Evolutionary conservation across 2,329 filamentous ascomycete genomes (phyloP).

Genomic region (Zopfia rhizophila): DNA sequence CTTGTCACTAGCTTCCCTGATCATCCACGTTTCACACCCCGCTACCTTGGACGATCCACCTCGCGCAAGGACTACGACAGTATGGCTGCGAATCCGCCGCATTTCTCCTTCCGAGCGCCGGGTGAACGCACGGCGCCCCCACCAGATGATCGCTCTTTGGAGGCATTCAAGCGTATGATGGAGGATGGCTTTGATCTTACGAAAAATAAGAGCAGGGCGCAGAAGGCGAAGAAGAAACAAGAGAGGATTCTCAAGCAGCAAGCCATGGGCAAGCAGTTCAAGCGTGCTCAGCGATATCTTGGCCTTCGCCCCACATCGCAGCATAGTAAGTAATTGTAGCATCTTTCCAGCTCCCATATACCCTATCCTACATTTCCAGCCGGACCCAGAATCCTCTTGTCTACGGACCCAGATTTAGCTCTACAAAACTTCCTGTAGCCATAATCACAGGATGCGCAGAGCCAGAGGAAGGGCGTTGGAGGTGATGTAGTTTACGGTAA

Average conservation of each 20-base stretch:
- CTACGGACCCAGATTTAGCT: too few relatives aligned
- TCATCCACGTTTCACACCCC: constrained; percentile 70
- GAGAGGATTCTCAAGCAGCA: constrained; percentile 63
- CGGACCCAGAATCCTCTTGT: too few relatives aligned
- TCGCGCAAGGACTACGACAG: constrained; percentile 57
- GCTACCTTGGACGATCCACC: constrained; percentile 70
- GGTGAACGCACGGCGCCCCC: constrained; percentile 32
- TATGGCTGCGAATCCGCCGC: constrained; percentile 40
- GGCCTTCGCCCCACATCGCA: constrained; percentile 66
- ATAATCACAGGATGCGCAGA: too few relatives aligned
- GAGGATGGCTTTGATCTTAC: constrained; percentile 61
- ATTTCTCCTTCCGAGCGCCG: constrained; percentile 17
- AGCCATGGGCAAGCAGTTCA: constrained; percentile 65
- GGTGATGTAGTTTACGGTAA: too few relatives aligned
- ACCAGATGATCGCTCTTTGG: constrained; percentile 51
- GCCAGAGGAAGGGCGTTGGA: too few relatives aligned
- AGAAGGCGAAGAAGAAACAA: constrained; percentile 62
- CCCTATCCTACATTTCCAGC: too few relatives aligned
- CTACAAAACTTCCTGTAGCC: too few relatives aligned
- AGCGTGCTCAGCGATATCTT: constrained; percentile 75
- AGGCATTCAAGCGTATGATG: constrained; percentile 66
- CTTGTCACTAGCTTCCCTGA: constrained; percentile 72
- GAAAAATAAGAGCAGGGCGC: constrained; percentile 60
- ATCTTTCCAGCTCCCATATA: neutral
- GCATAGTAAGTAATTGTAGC: constrained; percentile 18